Evolutionary conservation across 75 land plant genomes (phyloP), one percentile per base, ranked within the genome.

Genomic region (Sequoia sempervirens): DNA sequence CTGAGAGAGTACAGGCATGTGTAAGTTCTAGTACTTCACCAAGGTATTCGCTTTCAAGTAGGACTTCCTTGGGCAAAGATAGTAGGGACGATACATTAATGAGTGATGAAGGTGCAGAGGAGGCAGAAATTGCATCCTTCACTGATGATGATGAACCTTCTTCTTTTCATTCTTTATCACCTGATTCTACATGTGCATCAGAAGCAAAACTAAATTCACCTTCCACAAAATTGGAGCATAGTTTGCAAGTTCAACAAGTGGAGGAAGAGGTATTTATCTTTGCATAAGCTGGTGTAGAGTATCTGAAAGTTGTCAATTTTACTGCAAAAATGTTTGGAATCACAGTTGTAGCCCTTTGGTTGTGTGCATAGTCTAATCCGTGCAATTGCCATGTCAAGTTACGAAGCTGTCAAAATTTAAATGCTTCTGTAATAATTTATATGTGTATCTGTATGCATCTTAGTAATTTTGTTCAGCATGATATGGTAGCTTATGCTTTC

Each of bases 141-240:
- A 92, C 94, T 36, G 95, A 95, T 88, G 96, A 93, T 87, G 53
- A 50, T 50, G 95, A 91, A 50, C 87, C 81, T 36, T 90, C 92
- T 11, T 90, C 90, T 12, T 83, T 80, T 83, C 50, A 73, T 43
- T 69, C n/a, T 30, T 89, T 93, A 3, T 76, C 86, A 61, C 34
- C 90, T 37, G 87, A 70, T 46, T 80, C 88, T 47, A 84, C 89
- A 61, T 69, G 80, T 30, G 82, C 85, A 68, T 5, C 37, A 9
- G 88, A 89, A 54, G 74, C 84, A 4, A 88, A 84, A 81, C 70
- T 73, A 20, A 45, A 85, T 86, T 10, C 46, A 46, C 36, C 75
- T 40, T 20, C 13, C 14, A 32, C 74, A 70, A 34, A 70, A 32
- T 4, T 34, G 74, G 74, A 70, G 74, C 36, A 70, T 34, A 13